Conservation (phyloP, 257 asterid genomes). For the Solanum chiquidenum region DNA sequence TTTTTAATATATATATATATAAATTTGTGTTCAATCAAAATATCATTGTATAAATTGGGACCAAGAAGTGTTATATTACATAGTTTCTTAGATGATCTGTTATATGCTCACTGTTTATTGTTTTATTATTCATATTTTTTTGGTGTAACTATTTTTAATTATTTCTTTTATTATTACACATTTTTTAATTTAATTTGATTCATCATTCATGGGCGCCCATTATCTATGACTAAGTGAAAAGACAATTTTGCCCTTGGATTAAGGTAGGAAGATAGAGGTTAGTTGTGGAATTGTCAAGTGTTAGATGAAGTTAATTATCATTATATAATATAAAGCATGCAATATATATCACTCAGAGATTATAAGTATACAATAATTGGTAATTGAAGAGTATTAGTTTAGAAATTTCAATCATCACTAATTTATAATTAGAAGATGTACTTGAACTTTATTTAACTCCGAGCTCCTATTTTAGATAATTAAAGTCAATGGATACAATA, state of each 20-base stretch:
- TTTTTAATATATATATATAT: no score
- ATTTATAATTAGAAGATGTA: neutral
- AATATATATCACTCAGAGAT: neutral
- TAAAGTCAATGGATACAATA: neutral
- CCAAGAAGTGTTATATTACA: neutral
- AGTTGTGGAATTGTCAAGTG: neutral
- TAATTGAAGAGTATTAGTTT: neutral
- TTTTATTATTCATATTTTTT: neutral
- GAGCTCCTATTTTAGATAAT: neutral
- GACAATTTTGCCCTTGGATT: slow-evolving; percentile 10
- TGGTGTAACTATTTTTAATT: neutral
- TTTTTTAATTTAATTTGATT: neutral
- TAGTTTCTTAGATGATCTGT: neutral
- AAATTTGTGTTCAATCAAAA: neutral
- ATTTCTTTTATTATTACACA: neutral
- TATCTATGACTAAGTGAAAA: neutral
- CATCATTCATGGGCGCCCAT: slow-evolving; percentile 22
- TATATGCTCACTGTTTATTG: neutral
- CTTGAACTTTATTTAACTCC: neutral
- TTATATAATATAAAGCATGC: neutral
- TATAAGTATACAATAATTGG: neutral
- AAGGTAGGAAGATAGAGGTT: neutral
- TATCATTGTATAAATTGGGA: neutral
- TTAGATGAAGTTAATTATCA: neutral
- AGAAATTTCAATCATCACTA: neutral